phyloP scores from a whole-genome alignment of 1,139 yeast species.

The Blastobotrys ciferrii region DNA sequence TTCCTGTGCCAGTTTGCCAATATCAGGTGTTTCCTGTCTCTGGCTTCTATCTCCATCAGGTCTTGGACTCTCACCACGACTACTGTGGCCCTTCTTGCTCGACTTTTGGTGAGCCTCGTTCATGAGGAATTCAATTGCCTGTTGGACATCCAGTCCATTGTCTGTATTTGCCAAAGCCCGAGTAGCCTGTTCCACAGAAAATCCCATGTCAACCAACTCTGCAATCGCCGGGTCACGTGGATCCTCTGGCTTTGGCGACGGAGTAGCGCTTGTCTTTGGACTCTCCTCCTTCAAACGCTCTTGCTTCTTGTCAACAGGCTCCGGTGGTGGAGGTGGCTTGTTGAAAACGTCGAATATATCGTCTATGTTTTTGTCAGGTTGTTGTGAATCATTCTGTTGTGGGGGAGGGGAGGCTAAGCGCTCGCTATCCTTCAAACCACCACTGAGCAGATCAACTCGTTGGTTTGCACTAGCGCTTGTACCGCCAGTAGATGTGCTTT shows the following conservation, averaged over 20 bases:
- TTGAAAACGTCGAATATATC: slow-evolving; percentile 38
- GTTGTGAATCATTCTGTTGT: not conserved
- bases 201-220: slow-evolving; percentile 78
- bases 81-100: not conserved
- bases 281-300: slow-evolving; percentile 3
- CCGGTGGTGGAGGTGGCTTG: slow-evolving; percentile 27
- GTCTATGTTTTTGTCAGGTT: slow-evolving; percentile 21
- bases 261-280: slow-evolving; percentile 11
- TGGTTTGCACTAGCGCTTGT: not conserved
- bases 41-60: not conserved
- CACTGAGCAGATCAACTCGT: slow-evolving; percentile 3
- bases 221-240: slow-evolving; percentile 58
- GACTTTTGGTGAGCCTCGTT: slow-evolving; percentile 48
- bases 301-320: slow-evolving; percentile 9
- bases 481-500: not conserved
- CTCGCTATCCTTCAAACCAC: slow-evolving; percentile 1
- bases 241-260: slow-evolving; percentile 22
- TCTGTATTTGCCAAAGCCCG: slow-evolving; percentile 54
- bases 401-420: not conserved
- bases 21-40: slow-evolving; percentile 28
- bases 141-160: slow-evolving; percentile 59
- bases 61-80: not conserved
- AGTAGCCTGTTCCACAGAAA: slow-evolving; percentile 58
- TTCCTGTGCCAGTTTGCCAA: slow-evolving; percentile 52
- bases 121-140: slow-evolving; percentile 70